Evolutionary conservation across 192 early-diverging fungal genomes (phyloP), one percentile per base, ranked within the genome.

Genomic region (Backusella luteola): DNA sequence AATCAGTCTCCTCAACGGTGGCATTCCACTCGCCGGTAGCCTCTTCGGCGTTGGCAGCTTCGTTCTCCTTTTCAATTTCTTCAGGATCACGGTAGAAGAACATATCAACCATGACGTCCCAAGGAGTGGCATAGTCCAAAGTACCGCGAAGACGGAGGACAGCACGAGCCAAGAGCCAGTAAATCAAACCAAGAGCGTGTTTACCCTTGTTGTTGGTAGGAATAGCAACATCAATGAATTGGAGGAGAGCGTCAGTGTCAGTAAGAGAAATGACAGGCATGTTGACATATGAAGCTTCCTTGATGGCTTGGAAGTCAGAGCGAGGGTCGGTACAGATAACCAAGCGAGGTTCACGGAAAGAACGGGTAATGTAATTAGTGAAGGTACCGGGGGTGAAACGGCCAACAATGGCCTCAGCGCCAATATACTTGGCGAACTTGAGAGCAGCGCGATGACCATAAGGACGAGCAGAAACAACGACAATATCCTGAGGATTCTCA

Each of bases 321-420:
- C 91, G 94, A 79, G 98, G 97, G 89, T 99, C 98, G 74, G 97
- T 95, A 74, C 96, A 94, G 77, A 99, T 87, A 82, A 99, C 95
- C 76, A 99, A 88, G 76, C 98, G 94, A 79, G 98, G 98, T 90
- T 99, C 98, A 88, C 96, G 94, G 95, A 98, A 99, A 80, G 96
- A 90, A 80, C 95, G 94, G 83, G 98, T 99, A 86, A 98, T 99
- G 91, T 99, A 99, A 91, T 99, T 99, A 85, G 98, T 99, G 88
- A 99, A 98, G 89, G 96, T 98, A 92, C 98, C 98, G 76, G 98
- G 98, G 79, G 98, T 99, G 93, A 99, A 99, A 83, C 97, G 94
- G 84, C 98, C 98, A 72, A 96, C 97, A 74, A 99, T 94, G 80
- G 97, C 96, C 90, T 98, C 95, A 72, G 96, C 95, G 79, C 96